Conservation (phyloP, 352 stramenopile species). For the Aphanomyces euteiches region DNA sequence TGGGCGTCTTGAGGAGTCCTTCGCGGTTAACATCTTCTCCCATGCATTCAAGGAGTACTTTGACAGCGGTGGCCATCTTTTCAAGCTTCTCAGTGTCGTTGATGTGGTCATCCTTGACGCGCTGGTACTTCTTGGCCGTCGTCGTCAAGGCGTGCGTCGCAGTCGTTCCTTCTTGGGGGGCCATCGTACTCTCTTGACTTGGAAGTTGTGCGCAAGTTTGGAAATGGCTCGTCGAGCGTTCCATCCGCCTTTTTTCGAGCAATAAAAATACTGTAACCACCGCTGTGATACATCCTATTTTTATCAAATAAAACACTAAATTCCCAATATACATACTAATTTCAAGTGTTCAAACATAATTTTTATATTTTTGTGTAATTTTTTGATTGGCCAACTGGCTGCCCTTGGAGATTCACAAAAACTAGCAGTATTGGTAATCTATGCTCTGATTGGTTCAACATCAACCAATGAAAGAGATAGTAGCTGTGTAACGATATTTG, state of each 20-base stretch:
- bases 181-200: conserved; percentile 16
- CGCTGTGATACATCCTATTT: too few relatives aligned
- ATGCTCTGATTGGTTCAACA: too few relatives aligned
- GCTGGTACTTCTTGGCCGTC: conserved; percentile 8
- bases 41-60: conserved; percentile 89
- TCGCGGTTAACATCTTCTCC: conserved; percentile 94
- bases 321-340: too few relatives aligned
- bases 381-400: too few relatives aligned
- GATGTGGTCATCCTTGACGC: conserved; percentile 49
- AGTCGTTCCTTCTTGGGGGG: conserved; percentile 12
- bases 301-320: too few relatives aligned
- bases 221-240: background rate
- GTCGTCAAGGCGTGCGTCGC: conserved; percentile 15
- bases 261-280: too few relatives aligned
- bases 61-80: conserved; percentile 93
- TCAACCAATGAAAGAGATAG: too few relatives aligned
- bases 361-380: background rate
- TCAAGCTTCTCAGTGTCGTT: conserved; percentile 76
- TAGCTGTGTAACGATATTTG: too few relatives aligned
- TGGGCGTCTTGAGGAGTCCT: conserved; percentile 94
- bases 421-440: too few relatives aligned
- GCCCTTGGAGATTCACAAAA: too few relatives aligned
- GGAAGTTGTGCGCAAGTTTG: background rate
- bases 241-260: too few relatives aligned
- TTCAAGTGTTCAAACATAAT: background rate